These are phyloP conservation scores for Grifola frondosa DNA, from an alignment of 1,284 basidiomycete species.

Conservation along the genomic window DNA sequence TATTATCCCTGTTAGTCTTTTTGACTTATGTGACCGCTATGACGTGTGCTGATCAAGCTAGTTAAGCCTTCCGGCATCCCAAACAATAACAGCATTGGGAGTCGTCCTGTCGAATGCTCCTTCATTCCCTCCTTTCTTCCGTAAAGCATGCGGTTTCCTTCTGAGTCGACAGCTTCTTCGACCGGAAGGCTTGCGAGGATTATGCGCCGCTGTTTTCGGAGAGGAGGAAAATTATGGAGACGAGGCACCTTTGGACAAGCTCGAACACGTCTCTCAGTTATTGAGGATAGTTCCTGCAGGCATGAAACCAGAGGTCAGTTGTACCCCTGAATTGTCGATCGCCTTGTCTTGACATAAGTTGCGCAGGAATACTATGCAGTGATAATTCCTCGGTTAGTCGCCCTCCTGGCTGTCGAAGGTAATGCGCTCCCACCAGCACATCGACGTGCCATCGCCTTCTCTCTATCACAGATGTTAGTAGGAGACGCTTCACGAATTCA, in stretches of 20 bases:
- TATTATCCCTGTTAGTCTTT: conserved; percentile 41
- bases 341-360: background rate
- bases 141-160: conserved; percentile 56
- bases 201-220: conserved; percentile 66
- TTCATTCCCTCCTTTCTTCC: conserved; percentile 46
- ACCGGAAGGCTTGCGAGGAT: conserved; percentile 63
- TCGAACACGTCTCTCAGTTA: conserved; percentile 63
- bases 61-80: conserved; percentile 57
- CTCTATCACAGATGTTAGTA: conserved; percentile 63
- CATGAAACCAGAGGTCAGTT: conserved; percentile 51
- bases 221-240: conserved; percentile 52
- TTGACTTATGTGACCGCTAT: background rate
- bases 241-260: conserved; percentile 58
- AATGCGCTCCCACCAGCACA: conserved; percentile 40
- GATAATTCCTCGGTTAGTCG: conserved; percentile 55
- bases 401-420: conserved; percentile 41
- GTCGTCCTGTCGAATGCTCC: conserved; percentile 47
- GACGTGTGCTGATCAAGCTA: conserved; percentile 4
- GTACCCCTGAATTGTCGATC: background rate
- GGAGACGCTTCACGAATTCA: conserved; percentile 30
- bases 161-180: conserved; percentile 68
- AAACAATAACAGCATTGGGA: conserved; percentile 65
- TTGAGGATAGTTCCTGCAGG: conserved; percentile 55
- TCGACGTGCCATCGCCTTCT: conserved; percentile 64
- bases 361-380: conserved; percentile 58